Evolutionary conservation across 2,329 filamentous ascomycete species (phyloP), one percentile per base, ranked within the genome.

Genomic region (Aspergillus jensenii): DNA sequence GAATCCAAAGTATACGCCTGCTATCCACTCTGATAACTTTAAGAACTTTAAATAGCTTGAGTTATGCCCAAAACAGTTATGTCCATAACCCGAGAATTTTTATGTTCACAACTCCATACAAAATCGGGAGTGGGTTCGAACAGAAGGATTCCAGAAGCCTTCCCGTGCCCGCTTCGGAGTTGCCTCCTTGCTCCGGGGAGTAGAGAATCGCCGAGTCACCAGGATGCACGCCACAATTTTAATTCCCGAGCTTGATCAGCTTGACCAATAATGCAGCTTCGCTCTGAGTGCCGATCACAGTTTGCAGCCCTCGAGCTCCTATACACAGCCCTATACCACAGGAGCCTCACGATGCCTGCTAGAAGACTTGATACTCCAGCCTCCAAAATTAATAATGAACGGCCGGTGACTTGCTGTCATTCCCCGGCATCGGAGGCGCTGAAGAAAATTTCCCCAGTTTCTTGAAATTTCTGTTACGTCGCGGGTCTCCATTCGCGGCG

Each of bases 381-480:
- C 15, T 40, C 7, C 5, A 11, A 21, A 19, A 48, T 57, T 43
- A 52, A 48, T 57, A 52, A 57, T 48, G 27, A 43, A 39, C 43
- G 44, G 14, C 21, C 21, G 37, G 19, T 41, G 44, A 57, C 25
- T 52, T 40, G 48, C 50, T 35, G 21, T 40, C 27, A 6, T 12
- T 15, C 43, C 21, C 56, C 56, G 56, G 46, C 56, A 58, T 55
- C 56, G 56, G 56, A 58, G 52, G 27, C 27, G 40, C n/a, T 58
- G 31, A 17, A 40, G 50, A 47, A 46, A 47, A 44, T 53, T 61
- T 65, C 61, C 58, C 61, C 63, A 64, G 63, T 50, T 65, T 57
- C 56, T 58, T 58, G 31, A 23, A 39, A 48, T 66, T 66, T 66
- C 51, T 63, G 52, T 66, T 66, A 66, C 64, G 61, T 64, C 59